Evolutionary conservation across 2,329 filamentous ascomycete genomes (phyloP).

Genomic region (Calonectria honghensis): DNA sequence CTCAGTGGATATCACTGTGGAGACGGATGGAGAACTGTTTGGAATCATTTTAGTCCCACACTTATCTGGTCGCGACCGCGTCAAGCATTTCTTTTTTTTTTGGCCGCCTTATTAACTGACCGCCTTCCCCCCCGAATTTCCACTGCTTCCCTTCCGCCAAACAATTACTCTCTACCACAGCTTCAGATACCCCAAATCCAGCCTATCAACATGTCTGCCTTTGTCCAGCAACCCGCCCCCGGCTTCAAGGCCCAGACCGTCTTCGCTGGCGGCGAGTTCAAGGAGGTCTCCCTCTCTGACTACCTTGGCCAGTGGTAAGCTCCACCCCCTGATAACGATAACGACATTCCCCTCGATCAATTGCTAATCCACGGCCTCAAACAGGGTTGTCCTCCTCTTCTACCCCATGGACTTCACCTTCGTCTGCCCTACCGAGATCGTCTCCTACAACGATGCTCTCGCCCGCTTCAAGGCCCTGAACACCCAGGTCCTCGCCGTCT

Average conservation of each 20-base stretch:
- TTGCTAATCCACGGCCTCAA: slow-evolving; percentile 12
- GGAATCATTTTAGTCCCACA: slow-evolving; percentile 28
- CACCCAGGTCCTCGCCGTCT: slow-evolving; percentile 76
- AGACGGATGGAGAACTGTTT: slow-evolving; percentile 23
- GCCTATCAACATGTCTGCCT: slow-evolving; percentile 64
- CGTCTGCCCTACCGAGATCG: slow-evolving; percentile 80
- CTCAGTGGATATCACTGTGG: slow-evolving; percentile 22
- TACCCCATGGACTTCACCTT: slow-evolving; percentile 82
- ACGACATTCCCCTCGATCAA: background rate
- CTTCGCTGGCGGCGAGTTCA: slow-evolving; percentile 69
- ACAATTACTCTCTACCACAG: background rate
- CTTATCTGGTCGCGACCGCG: slow-evolving; percentile 18
- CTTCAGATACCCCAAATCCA: background rate
- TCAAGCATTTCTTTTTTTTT: slow-evolving; percentile 4
- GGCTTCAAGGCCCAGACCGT: slow-evolving; percentile 70
- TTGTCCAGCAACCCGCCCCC: slow-evolving; percentile 70
- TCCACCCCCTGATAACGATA: background rate
- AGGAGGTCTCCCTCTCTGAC: slow-evolving; percentile 66
- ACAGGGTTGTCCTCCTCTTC: slow-evolving; percentile 78
- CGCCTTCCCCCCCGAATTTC: background rate
- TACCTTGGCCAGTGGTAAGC: slow-evolving; percentile 68
- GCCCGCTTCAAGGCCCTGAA: slow-evolving; percentile 75
- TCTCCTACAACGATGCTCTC: slow-evolving; percentile 78
- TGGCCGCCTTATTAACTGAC: slow-evolving; percentile 13
- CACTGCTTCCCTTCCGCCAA: background rate